Evolutionary conservation across 2,329 filamentous ascomycete species (phyloP).

Genomic region (Nectriaceae sp.): DNA sequence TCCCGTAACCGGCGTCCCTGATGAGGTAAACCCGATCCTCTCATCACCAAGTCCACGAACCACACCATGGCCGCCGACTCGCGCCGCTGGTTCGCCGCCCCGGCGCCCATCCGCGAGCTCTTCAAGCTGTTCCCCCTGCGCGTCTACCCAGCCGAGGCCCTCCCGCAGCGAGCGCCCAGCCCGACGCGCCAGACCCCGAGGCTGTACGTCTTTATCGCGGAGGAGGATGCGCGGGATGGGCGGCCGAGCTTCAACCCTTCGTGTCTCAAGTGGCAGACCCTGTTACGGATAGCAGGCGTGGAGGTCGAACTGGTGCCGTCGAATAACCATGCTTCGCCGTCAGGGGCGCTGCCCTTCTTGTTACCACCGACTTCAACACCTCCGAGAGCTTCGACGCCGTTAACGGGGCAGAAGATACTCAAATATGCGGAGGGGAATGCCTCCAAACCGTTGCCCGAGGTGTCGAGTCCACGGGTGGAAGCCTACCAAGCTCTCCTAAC

Average conservation of each 20-base stretch:
- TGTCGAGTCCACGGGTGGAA: slow-evolving; percentile 61
- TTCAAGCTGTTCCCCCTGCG: slow-evolving; percentile 83
- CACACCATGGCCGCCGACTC: slow-evolving; percentile 14
- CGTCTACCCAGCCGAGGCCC: slow-evolving; percentile 72
- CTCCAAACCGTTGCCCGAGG: slow-evolving; percentile 44
- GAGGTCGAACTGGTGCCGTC: slow-evolving; percentile 69
- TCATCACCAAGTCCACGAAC: neutral
- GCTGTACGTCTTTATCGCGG: slow-evolving; percentile 76
- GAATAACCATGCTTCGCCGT: slow-evolving; percentile 91
- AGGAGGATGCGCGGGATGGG: slow-evolving; percentile 60
- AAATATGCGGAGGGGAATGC: slow-evolving; percentile 62
- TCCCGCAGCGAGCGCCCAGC: slow-evolving; percentile 61
- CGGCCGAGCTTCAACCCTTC: slow-evolving; percentile 85
- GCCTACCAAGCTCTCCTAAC: slow-evolving; percentile 80
- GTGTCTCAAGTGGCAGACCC: slow-evolving; percentile 97
- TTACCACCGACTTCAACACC: slow-evolving; percentile 52
- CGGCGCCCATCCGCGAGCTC: slow-evolving; percentile 74
- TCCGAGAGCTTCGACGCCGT: slow-evolving; percentile 53
- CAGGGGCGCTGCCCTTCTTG: slow-evolving; percentile 85
- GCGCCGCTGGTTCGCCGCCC: slow-evolving; percentile 58
- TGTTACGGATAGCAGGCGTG: slow-evolving; percentile 75
- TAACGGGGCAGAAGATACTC: slow-evolving; percentile 59
- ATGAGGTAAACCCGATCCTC: neutral
- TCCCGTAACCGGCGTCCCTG: neutral
- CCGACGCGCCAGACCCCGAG: slow-evolving; percentile 49